These are phyloP conservation scores for Exophiala aquamarina DNA, from an alignment of 2,329 filamentous ascomycete species.

Conservation along the genomic window DNA sequence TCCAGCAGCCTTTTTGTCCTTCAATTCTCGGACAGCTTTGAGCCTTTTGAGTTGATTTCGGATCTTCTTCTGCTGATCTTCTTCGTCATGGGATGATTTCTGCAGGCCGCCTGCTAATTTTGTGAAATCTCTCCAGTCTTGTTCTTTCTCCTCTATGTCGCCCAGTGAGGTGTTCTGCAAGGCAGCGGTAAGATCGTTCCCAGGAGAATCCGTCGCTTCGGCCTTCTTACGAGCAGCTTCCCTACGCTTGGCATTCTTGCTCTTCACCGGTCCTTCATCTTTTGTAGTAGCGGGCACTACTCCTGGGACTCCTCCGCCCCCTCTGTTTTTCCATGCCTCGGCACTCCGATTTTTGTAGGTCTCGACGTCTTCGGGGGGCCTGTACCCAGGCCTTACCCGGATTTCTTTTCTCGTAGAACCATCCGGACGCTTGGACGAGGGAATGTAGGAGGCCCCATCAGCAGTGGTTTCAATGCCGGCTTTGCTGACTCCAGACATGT, in stretches of 20 bases:
- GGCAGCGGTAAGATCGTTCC: slow-evolving; percentile 35
- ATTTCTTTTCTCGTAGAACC: slow-evolving; percentile 93
- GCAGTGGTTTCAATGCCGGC: slow-evolving; percentile 77
- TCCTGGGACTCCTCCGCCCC: slow-evolving; percentile 71
- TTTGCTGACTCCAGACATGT: slow-evolving; percentile 21
- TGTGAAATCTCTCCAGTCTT: slow-evolving; percentile 28
- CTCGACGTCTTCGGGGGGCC: slow-evolving; percentile 91
- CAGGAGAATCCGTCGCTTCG: slow-evolving; percentile 44
- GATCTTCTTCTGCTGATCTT: slow-evolving; percentile 90
- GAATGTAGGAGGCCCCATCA: slow-evolving; percentile 84
- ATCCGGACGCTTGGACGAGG: slow-evolving; percentile 80
- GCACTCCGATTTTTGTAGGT: slow-evolving; percentile 92
- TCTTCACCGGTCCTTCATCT: slow-evolving; percentile 57
- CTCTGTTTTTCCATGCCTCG: slow-evolving; percentile 77
- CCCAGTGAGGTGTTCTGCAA: slow-evolving; percentile 20
- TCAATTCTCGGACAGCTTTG: slow-evolving; percentile 85
- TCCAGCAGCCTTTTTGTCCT: slow-evolving; percentile 86
- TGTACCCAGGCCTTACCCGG: slow-evolving; percentile 88
- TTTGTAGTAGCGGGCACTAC: slow-evolving; percentile 57
- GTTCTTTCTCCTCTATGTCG: slow-evolving; percentile 26
- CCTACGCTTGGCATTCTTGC: slow-evolving; percentile 82
- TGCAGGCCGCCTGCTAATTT: slow-evolving; percentile 29
- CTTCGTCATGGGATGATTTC: slow-evolving; percentile 57
- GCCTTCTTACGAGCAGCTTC: slow-evolving; percentile 61
- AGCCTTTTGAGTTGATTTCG: slow-evolving; percentile 92